Conservation (phyloP, 2,329 filamentous ascomycete species). For the Teratosphaeria destructans region DNA sequence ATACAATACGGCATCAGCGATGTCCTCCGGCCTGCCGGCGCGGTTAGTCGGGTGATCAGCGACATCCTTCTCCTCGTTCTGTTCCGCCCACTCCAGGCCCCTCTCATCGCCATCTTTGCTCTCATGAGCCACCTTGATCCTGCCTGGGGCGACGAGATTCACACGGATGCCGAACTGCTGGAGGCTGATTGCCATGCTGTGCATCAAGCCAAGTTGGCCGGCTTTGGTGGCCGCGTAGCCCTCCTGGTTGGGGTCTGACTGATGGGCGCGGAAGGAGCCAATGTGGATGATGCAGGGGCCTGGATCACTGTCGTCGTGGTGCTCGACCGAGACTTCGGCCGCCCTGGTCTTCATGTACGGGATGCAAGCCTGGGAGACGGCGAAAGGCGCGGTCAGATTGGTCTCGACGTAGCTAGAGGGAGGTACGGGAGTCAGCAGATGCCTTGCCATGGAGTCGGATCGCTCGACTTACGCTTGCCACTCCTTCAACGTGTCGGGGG, state of each 20-base stretch:
- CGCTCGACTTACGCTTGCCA: slow-evolving; percentile 22
- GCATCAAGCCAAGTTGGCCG: slow-evolving; percentile 38
- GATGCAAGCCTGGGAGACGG: slow-evolving; percentile 19
- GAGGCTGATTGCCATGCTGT: slow-evolving; percentile 39
- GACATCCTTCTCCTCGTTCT: slow-evolving; percentile 30
- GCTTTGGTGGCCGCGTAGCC: slow-evolving; percentile 41
- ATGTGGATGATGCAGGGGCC: slow-evolving; percentile 35
- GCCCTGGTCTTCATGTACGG: slow-evolving; percentile 19
- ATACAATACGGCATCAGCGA: slow-evolving; percentile 31
- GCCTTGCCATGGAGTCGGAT: not conserved
- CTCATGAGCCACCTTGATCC: slow-evolving; percentile 39
- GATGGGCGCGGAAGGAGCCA: slow-evolving; percentile 38
- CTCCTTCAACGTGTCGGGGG: slow-evolving; percentile 24
- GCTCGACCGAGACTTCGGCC: slow-evolving; percentile 6
- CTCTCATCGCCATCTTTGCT: slow-evolving; percentile 30
- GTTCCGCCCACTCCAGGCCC: slow-evolving; percentile 32
- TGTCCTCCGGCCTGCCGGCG: slow-evolving; percentile 39
- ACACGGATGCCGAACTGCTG: slow-evolving; percentile 32
- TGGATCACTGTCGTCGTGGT: slow-evolving; percentile 9
- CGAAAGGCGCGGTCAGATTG: slow-evolving; percentile 29
- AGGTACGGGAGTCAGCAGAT: not conserved
- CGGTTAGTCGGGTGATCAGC: slow-evolving; percentile 40
- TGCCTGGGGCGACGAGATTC: slow-evolving; percentile 40
- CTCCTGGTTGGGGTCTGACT: slow-evolving; percentile 40
- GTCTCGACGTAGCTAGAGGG: slow-evolving; percentile 24